Evolutionary conservation across 2,329 filamentous ascomycete species (phyloP).

Genomic region (Sporothrix brasiliensis): DNA sequence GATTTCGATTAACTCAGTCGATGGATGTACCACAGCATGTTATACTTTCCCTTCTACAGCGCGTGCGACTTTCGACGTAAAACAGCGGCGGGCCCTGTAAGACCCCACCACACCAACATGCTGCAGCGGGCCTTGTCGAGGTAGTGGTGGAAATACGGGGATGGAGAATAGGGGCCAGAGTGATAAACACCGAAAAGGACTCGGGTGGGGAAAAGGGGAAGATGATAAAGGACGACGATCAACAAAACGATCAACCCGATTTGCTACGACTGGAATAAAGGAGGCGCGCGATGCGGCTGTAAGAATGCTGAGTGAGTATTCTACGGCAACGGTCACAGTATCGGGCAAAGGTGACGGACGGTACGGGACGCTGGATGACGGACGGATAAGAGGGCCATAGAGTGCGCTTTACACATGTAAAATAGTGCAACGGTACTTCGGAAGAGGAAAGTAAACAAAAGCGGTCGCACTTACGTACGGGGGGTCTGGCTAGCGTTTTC

Average conservation of each 20-base stretch:
- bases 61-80: neutral
- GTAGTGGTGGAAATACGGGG: neutral
- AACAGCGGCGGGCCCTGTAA: neutral
- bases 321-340: neutral
- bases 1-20: too few species aligned
- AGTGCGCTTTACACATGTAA: neutral
- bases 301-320: too few species aligned
- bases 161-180: neutral
- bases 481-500: neutral
- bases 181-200: neutral
- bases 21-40: neutral
- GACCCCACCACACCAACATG: constrained; percentile 3
- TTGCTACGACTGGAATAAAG: neutral
- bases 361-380: neutral
- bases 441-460: neutral
- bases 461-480: neutral
- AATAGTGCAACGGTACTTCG: neutral
- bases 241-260: constrained; percentile 8
- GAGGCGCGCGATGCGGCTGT: neutral
- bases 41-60: neutral
- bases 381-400: neutral
- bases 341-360: neutral
- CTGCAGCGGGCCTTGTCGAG: constrained; percentile 1
- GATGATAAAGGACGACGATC: constrained; percentile 7
- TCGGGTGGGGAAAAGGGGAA: neutral